Conservation (phyloP, 192 early-diverging fungal species). For the Coemansia sp. region DNA sequence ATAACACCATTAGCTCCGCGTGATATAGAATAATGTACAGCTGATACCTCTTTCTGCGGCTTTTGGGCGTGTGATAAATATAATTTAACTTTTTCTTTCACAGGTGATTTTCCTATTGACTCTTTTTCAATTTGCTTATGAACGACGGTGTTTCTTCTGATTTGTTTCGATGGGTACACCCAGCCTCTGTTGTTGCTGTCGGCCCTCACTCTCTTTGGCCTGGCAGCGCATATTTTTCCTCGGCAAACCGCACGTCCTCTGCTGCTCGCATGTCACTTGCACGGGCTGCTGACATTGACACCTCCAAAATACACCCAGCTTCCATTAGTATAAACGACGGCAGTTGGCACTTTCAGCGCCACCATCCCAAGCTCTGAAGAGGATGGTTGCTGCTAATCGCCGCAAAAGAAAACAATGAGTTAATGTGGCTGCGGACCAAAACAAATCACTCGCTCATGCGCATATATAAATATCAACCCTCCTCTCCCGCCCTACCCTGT, state of each 20-base stretch:
- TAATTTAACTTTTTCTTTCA: not conserved
- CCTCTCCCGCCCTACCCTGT: conserved; percentile 3
- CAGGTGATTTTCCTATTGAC: not conserved
- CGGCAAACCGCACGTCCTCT: not conserved
- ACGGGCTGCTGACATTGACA: conserved; percentile 21
- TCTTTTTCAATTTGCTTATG: not conserved
- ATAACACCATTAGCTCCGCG: not conserved
- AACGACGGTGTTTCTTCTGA: not conserved
- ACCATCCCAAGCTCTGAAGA: conserved; percentile 22
- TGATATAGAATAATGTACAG: not conserved
- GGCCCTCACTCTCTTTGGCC: conserved; percentile 35
- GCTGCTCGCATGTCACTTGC: not conserved
- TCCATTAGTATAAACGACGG: not conserved
- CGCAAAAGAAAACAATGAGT: conserved; percentile 2
- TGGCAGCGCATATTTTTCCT: not conserved
- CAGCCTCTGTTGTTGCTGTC: conserved; percentile 20
- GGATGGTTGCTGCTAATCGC: not conserved
- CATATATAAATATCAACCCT: not conserved
- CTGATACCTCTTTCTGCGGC: not conserved
- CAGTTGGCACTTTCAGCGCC: conserved; percentile 4
- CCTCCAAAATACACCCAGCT: conserved; percentile 32
- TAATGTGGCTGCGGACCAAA: conserved; percentile 8
- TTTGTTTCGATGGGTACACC: conserved; percentile 19
- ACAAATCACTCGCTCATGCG: conserved; percentile 7
- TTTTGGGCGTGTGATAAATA: not conserved